Base-by-base conservation (phyloP, 495 filamentous ascomycete genomes). In the Rostrohypoxylon terebratum region DNA sequence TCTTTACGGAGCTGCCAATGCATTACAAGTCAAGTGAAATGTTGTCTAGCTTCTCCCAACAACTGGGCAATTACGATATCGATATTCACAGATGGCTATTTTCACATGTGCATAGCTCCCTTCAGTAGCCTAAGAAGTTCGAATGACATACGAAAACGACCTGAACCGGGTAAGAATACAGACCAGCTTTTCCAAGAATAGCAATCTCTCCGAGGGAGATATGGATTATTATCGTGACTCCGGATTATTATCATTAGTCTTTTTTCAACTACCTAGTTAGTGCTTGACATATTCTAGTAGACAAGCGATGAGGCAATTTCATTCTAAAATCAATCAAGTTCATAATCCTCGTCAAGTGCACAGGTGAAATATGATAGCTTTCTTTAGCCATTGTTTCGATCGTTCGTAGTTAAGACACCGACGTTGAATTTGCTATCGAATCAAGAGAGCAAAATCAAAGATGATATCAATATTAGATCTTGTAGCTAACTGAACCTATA, bases 1-100 rank as follows among this genome's bases (percentile, higher is more conserved):
- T 51, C 38, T 31, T 14, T 53, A 67, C 51, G 64, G 64, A 14
- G 44, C 64, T 53, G 44, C 42, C 6, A 20, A 64, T 45, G 59
- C 58, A 55, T 59, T 59, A 61, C 23, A 47, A 28, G 28, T 11
- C 13, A 31, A 34, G 25, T 55, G 16, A 28, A 51, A 51, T 23
- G 7, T 28, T 28, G 23, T 51, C 28, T 51, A 28, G 20, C 47
- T 55, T 20, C 51, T 36, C 13, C 36, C 28, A 11, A 16, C 6
- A 36, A n/a, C 51, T 55, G 18, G 25, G 13, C n/a, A 23, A 54
- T 54, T 54, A 13, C 18, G 21, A 50, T 50, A 25, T 28, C 28
- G 28, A 28, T 28, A 28, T 3, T 28, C 28, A 28, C 6, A 3
- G 28, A 28, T 25, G 10, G 5, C 20, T 50, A 53, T 31, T 53